phyloP scores from a whole-genome alignment of 2,329 filamentous ascomycete species.

The Ophiostoma australiae region DNA sequence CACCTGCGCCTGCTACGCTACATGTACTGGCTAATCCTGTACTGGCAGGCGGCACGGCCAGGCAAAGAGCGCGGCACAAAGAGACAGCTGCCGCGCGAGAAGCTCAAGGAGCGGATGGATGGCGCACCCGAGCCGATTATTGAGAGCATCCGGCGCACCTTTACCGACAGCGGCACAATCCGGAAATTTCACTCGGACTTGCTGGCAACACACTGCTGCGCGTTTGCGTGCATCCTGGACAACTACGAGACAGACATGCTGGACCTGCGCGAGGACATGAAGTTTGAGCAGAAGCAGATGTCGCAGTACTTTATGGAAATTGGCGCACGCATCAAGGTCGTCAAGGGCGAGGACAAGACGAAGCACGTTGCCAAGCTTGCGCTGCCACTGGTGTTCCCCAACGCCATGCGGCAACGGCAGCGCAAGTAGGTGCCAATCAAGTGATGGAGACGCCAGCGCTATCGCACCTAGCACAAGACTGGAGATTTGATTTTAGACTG shows the following conservation, averaged over 20 bases:
- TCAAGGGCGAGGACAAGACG: slow-evolving; percentile 54
- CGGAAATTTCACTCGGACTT: slow-evolving; percentile 68
- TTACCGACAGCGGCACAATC: slow-evolving; percentile 59
- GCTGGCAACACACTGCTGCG: slow-evolving; percentile 67
- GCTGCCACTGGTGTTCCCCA: slow-evolving; percentile 76
- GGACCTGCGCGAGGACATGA: slow-evolving; percentile 65
- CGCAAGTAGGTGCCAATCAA: slow-evolving; percentile 17
- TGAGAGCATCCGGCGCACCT: slow-evolving; percentile 63
- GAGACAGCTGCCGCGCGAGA: slow-evolving; percentile 56
- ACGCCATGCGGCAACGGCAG: slow-evolving; percentile 42
- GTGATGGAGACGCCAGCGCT: not conserved
- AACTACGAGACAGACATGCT: slow-evolving; percentile 68
- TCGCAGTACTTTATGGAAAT: slow-evolving; percentile 70
- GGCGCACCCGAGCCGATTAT: slow-evolving; percentile 58
- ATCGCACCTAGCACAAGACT: not conserved
- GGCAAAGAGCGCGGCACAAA: slow-evolving; percentile 45
- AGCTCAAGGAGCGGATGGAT: slow-evolving; percentile 53
- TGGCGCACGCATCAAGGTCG: slow-evolving; percentile 61
- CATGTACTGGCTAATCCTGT: slow-evolving; percentile 52
- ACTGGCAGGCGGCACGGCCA: slow-evolving; percentile 46
- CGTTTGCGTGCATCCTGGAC: slow-evolving; percentile 65
- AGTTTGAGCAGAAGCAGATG: slow-evolving; percentile 65
- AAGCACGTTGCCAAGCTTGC: slow-evolving; percentile 62
- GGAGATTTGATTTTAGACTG: not conserved
- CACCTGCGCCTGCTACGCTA: slow-evolving; percentile 58